These are phyloP conservation scores for Lactarius tabidus DNA, from an alignment of 768 basidiomycete genomes.

Conservation along the genomic window DNA sequence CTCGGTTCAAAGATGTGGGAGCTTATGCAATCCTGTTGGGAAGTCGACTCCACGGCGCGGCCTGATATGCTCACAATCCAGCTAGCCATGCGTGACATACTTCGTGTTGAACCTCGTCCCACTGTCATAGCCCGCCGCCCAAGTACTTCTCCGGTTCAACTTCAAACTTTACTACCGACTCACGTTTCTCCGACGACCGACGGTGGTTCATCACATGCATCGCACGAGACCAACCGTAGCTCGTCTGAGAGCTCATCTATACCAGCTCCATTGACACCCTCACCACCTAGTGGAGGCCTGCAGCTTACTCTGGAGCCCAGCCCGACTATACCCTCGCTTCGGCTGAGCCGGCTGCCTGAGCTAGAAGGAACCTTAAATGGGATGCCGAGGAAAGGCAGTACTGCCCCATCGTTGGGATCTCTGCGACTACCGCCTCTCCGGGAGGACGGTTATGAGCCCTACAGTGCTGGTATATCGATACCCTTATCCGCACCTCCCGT, in stretches of 20 bases:
- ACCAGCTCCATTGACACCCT: not conserved
- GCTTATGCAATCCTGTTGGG: slow-evolving; percentile 18
- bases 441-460: not conserved
- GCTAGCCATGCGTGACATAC: not conserved
- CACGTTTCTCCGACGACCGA: not conserved
- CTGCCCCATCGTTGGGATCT: not conserved
- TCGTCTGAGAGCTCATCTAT: not conserved
- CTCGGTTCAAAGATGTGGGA: slow-evolving; percentile 20
- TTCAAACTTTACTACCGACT: not conserved
- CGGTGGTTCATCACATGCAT: not conserved
- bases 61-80: slow-evolving; percentile 10
- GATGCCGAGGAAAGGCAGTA: not conserved
- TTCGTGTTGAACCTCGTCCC: not conserved
- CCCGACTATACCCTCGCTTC: rapidly evolving
- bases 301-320: not conserved
- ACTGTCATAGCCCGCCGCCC: not conserved
- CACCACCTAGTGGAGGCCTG: not conserved
- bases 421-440: slow-evolving; percentile 7
- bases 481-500: not conserved
- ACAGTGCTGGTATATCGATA: not conserved
- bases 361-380: not conserved
- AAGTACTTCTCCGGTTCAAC: not conserved
- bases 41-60: not conserved
- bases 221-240: not conserved
- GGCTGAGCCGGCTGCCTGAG: not conserved